Conservation (phyloP, 768 basidiomycete species). For the Artomyces pyxidatus region DNA sequence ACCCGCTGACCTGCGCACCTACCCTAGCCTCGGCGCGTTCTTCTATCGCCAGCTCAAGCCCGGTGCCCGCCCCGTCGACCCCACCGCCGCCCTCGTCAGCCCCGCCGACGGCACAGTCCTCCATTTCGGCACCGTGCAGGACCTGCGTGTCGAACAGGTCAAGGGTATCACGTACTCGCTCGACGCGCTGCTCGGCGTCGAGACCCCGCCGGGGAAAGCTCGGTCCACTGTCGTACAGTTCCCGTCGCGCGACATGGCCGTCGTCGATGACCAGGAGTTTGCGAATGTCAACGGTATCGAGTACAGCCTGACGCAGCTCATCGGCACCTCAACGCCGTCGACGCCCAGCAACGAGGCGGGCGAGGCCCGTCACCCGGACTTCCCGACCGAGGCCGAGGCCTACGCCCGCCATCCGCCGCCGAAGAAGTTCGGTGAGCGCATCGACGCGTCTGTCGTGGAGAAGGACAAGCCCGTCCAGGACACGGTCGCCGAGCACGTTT, state of each 20-base stretch:
- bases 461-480: constrained; percentile 45
- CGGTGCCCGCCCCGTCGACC: constrained; percentile 70
- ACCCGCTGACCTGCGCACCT: constrained; percentile 63
- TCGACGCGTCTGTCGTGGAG: constrained; percentile 68
- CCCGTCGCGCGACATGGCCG: constrained; percentile 41
- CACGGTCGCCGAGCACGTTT: constrained; percentile 55
- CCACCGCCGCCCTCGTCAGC: constrained; percentile 50
- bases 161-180: constrained; percentile 97
- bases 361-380: constrained; percentile 11
- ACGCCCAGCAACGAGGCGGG: constrained; percentile 26
- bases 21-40: constrained; percentile 87
- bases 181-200: constrained; percentile 82
- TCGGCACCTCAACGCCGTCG: constrained; percentile 46
- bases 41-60: constrained; percentile 85
- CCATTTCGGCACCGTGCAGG: constrained; percentile 82
- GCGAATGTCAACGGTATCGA: constrained; percentile 96
- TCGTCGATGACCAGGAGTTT: constrained; percentile 83
- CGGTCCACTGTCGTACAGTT: constrained; percentile 33
- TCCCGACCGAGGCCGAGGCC: constrained; percentile 11
- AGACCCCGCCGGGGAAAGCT: constrained; percentile 39
- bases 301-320: constrained; percentile 85
- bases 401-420: constrained; percentile 19
- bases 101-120: constrained; percentile 92
- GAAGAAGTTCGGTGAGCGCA: constrained; percentile 55
- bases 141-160: constrained; percentile 84